A percentile compares a stretch with the other conserved stretches of the same genome.
phyloP scores from a whole-genome alignment of 164 flowering plant genomes.

The Berberis thunbergii region DNA sequence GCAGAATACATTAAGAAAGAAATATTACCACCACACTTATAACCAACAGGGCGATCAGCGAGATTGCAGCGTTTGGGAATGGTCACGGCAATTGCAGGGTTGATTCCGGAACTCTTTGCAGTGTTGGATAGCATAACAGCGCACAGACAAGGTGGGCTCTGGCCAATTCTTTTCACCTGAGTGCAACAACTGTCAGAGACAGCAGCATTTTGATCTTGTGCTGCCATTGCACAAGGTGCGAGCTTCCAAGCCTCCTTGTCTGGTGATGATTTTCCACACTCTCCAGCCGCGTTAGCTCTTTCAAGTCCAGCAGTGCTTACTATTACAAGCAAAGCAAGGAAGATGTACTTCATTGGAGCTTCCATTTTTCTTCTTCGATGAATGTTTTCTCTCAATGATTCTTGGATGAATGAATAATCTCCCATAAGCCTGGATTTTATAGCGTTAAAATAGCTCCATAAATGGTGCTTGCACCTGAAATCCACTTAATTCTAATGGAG shows the following conservation, averaged over 20 bases:
- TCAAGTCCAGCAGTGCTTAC: slow-evolving; percentile 15
- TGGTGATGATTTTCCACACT: slow-evolving; percentile 35
- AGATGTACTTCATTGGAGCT: slow-evolving; percentile 19
- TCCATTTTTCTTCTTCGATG: slow-evolving; percentile 24
- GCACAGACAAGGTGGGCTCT: slow-evolving; percentile 60
- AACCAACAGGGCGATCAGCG: slow-evolving; percentile 38
- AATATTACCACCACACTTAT: too few species aligned
- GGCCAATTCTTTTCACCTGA: slow-evolving; percentile 37
- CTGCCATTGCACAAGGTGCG: slow-evolving; percentile 42
- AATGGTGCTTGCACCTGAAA: slow-evolving; percentile 11
- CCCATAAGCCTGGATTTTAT: slow-evolving; percentile 12
- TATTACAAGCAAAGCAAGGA: slow-evolving; percentile 20
- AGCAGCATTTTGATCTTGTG: slow-evolving; percentile 25
- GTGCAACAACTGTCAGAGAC: slow-evolving; percentile 38
- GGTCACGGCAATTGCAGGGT: slow-evolving; percentile 53
- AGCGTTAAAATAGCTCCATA: slow-evolving; percentile 1
- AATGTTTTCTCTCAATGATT: background rate
- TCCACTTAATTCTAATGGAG: slow-evolving; percentile 28
- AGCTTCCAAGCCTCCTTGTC: slow-evolving; percentile 42
- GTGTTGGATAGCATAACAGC: slow-evolving; percentile 66
- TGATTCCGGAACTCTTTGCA: slow-evolving; percentile 40
- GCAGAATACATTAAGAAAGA: too few species aligned
- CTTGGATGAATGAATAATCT: background rate
- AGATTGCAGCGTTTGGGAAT: slow-evolving; percentile 71
- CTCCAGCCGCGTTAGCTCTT: slow-evolving; percentile 32